Evolutionary conservation across 73 alveolate genomes (phyloP).

Genomic region (Paramecium octaurelia): DNA sequence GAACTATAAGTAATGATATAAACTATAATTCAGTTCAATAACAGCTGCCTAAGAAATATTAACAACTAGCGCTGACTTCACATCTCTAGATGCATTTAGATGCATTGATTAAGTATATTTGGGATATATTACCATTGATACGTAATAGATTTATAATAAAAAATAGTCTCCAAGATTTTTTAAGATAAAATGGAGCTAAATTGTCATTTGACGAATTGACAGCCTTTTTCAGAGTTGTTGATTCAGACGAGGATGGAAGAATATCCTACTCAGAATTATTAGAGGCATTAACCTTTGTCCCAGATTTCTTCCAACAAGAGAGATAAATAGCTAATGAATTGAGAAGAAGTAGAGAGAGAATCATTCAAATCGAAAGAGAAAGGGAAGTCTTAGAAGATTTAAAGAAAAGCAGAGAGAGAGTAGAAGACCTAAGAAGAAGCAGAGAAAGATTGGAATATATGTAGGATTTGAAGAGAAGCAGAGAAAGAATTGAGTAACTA

Average conservation of each 20-base stretch:
- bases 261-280: constrained; percentile 33
- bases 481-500: constrained; percentile 27
- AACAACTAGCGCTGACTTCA: constrained; percentile 21
- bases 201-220: neutral
- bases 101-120: neutral
- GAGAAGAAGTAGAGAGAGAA: constrained; percentile 45
- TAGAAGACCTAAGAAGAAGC: neutral
- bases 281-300: constrained; percentile 34
- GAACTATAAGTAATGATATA: neutral
- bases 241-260: constrained; percentile 45
- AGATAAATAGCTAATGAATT: constrained; percentile 44
- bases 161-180: neutral
- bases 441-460: constrained; percentile 37
- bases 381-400: neutral
- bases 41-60: constrained; percentile 51
- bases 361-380: constrained; percentile 32
- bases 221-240: constrained; percentile 48
- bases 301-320: constrained; percentile 16
- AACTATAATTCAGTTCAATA: neutral
- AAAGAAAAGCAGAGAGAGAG: constrained; percentile 34
- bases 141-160: neutral
- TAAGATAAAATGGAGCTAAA: constrained; percentile 43
- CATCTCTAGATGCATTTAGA: constrained; percentile 36
- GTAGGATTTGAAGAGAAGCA: constrained; percentile 1
- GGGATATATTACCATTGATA: constrained; percentile 37